A percentile compares a stretch with the other conserved stretches of the same genome.
Evolutionary conservation across 2,329 filamentous ascomycete genomes (phyloP).

Genomic region (Ophiostoma perfectum): DNA sequence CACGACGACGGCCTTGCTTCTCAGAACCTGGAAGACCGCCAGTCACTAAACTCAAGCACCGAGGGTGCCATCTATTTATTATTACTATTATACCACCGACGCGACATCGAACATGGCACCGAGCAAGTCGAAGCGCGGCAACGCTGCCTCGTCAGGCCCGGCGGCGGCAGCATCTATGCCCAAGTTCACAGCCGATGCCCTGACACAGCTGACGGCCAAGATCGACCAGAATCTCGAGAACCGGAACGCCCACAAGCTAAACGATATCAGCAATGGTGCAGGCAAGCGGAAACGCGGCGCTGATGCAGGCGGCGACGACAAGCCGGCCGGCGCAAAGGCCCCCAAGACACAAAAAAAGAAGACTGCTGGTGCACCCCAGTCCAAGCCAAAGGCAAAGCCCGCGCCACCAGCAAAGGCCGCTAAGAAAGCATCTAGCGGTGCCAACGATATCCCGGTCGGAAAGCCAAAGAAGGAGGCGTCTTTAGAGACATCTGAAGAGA

Average conservation of each 20-base stretch:
- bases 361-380: neutral
- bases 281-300: slow-evolving; percentile 26
- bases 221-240: slow-evolving; percentile 50
- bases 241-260: slow-evolving; percentile 32
- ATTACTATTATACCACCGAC: neutral
- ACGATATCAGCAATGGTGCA: slow-evolving; percentile 23
- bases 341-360: slow-evolving; percentile 42
- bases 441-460: slow-evolving; percentile 28
- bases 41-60: neutral
- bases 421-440: slow-evolving; percentile 31
- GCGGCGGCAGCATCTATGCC: slow-evolving; percentile 21
- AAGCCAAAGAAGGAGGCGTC: slow-evolving; percentile 6
- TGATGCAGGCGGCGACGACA: slow-evolving; percentile 20
- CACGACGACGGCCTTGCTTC: neutral
- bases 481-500: neutral
- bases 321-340: slow-evolving; percentile 23
- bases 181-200: slow-evolving; percentile 46
- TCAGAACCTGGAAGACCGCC: neutral
- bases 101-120: slow-evolving; percentile 26
- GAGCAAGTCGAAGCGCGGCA: slow-evolving; percentile 23
- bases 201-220: slow-evolving; percentile 51
- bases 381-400: slow-evolving; percentile 15
- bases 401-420: slow-evolving; percentile 25
- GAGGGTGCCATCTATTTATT: neutral
- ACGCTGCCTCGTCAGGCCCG: neutral